A percentile compares a stretch with the other conserved stretches of the same genome.
phyloP scores from a whole-genome alignment of 805 yeast genomes.

The Grigorovia transvaalensis region DNA sequence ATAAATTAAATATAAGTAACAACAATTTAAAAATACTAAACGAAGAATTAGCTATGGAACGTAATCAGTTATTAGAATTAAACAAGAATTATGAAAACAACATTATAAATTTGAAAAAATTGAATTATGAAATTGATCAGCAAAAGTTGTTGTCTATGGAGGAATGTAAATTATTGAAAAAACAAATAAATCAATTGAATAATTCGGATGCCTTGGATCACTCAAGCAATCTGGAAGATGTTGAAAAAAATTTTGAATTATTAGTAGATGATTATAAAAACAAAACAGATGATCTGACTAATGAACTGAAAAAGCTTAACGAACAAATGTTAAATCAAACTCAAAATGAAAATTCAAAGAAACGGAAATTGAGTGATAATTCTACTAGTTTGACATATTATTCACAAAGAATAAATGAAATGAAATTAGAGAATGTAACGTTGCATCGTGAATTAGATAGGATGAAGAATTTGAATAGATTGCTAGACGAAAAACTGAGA shows the following conservation, averaged over 20 bases:
- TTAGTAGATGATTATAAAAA: slow-evolving; percentile 47
- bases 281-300: slow-evolving; percentile 37
- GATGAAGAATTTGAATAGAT: slow-evolving; percentile 28
- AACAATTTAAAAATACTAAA: slow-evolving; percentile 21
- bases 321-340: slow-evolving; percentile 15
- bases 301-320: slow-evolving; percentile 29
- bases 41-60: slow-evolving; percentile 30
- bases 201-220: slow-evolving; percentile 9
- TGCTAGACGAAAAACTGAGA: slow-evolving; percentile 31
- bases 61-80: slow-evolving; percentile 29
- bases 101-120: slow-evolving; percentile 23
- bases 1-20: slow-evolving; percentile 17
- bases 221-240: neutral
- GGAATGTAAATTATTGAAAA: slow-evolving; percentile 49
- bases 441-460: slow-evolving; percentile 31
- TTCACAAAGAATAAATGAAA: slow-evolving; percentile 25
- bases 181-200: slow-evolving; percentile 35
- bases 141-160: slow-evolving; percentile 43
- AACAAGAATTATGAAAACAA: slow-evolving; percentile 18
- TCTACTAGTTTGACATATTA: slow-evolving; percentile 14
- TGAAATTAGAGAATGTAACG: slow-evolving; percentile 35
- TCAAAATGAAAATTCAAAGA: slow-evolving; percentile 12
- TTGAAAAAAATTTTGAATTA: slow-evolving; percentile 12
- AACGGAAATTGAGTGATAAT: slow-evolving; percentile 23
- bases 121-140: slow-evolving; percentile 38